Conservation (phyloP, 257 asterid genomes). For the Fraxinus excelsior region DNA sequence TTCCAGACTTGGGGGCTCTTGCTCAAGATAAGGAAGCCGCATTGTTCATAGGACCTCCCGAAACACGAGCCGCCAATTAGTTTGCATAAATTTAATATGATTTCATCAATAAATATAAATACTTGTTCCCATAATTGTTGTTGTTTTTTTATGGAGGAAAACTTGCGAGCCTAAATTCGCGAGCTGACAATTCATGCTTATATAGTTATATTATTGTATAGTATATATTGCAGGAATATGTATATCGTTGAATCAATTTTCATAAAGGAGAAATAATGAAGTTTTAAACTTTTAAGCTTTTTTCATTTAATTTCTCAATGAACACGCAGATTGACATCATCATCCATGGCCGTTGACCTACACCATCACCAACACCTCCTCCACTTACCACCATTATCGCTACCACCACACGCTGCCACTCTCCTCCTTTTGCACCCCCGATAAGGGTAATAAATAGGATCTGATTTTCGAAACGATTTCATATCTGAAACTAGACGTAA, state of each 20-base stretch:
- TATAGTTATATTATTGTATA: neutral
- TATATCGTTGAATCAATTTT: neutral
- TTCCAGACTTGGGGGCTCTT: conserved; percentile 6
- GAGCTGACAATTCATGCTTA: neutral
- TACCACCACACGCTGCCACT: too few relatives aligned
- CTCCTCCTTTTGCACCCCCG: too few relatives aligned
- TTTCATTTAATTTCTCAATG: too few relatives aligned
- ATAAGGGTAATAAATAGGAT: too few relatives aligned
- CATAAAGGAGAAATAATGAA: neutral
- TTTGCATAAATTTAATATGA: neutral
- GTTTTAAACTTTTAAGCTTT: too few relatives aligned
- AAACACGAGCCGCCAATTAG: conserved; percentile 7
- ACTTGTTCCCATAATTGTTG: neutral
- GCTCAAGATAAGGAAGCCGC: conserved; percentile 40
- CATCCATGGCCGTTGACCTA: too few relatives aligned
- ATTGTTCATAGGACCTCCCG: conserved; percentile 50
- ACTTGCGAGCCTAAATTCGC: neutral
- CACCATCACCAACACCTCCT: too few relatives aligned
- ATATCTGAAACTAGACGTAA: too few relatives aligned
- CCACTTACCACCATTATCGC: too few relatives aligned
- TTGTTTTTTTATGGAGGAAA: neutral
- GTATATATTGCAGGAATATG: conserved; percentile 16
- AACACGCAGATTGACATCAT: too few relatives aligned
- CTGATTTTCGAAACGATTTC: too few relatives aligned
- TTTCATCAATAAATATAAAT: conserved; percentile 4